These are phyloP conservation scores for Iris macrosiphon DNA, from an alignment of 106 monocot species.

Conservation along the genomic window DNA sequence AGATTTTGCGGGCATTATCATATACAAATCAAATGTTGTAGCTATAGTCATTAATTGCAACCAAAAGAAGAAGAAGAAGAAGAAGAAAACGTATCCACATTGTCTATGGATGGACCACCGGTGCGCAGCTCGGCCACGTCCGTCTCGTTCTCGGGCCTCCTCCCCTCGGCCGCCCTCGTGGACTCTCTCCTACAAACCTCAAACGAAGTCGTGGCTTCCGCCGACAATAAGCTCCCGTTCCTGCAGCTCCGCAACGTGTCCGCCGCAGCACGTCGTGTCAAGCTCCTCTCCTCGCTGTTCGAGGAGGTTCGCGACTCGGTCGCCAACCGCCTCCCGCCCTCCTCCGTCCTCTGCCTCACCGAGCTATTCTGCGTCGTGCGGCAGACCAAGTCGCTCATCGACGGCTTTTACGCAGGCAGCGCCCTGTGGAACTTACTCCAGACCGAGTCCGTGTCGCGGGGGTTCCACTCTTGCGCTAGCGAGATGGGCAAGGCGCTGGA, in stretches of 20 bases:
- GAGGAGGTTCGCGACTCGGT: slow-evolving; percentile 28
- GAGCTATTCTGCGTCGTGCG: slow-evolving; percentile 34
- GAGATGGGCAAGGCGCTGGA: slow-evolving; percentile 33
- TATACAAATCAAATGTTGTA: no score
- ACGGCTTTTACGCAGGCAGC: slow-evolving; percentile 12
- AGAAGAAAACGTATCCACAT: no score
- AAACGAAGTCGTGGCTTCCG: slow-evolving; percentile 11
- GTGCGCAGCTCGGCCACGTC: not conserved
- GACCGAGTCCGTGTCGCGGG: slow-evolving; percentile 11
- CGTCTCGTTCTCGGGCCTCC: slow-evolving; percentile 21
- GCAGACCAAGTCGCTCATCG: slow-evolving; percentile 14
- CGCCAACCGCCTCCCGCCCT: slow-evolving; percentile 11
- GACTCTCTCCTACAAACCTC: slow-evolving; percentile 29
- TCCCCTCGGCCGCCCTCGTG: slow-evolving; percentile 27
- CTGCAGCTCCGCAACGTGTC: slow-evolving; percentile 36
- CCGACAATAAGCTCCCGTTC: slow-evolving; percentile 5
- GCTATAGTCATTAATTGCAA: no score
- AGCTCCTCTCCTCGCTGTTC: slow-evolving; percentile 25
- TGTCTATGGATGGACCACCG: slow-evolving; percentile 6
- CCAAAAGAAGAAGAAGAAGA: no score
- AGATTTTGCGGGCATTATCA: no score
- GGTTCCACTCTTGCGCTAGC: slow-evolving; percentile 12
- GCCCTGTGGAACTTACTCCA: slow-evolving; percentile 26
- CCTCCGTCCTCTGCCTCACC: slow-evolving; percentile 36
- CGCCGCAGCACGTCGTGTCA: slow-evolving; percentile 9